Base-by-base conservation (phyloP, 2,329 filamentous ascomycete genomes). In the Pezizomycotina sp. region DNA sequence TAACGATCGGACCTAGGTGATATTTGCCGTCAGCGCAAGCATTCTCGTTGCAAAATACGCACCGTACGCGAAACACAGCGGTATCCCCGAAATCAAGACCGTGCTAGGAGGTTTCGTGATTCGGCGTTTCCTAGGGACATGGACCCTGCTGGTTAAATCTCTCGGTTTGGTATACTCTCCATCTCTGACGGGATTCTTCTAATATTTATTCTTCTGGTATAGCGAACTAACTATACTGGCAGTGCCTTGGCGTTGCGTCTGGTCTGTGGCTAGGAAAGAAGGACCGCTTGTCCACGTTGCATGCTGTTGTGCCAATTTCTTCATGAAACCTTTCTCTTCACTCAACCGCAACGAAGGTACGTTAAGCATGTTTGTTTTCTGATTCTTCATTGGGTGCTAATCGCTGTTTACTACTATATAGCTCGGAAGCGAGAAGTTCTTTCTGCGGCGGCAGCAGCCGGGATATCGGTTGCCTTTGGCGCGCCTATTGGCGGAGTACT, bases 81-180 rank as follows among this genome's bases (percentile, higher is more conserved):
- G 86, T 59, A 93, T 98, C 49, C 83, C 86, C 4, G 86, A 98
- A 62, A 91, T 98, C 60, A 98, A 98, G 64, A 93, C 84, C 2
- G 71, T 98, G 6, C 62, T 98, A 35, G 86, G 86, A 25, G 86
- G 86, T 4, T 93, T 93, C 56, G 76, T 98, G 20, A 93, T 98
- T 44, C 69, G 75, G 43, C 71, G 75, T 41, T 92, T 95, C 51
- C 64, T 95, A 52, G 81, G 84, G 6, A 65, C 66, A 20, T 93
- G 84, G 84, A 93, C 86, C 1, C 62, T 95, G 53, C 57, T 81
- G 19, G 83, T 83, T 37, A 95, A 95, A 56, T 91, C 83, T 2
- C 57, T 95, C 27, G 89, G 89, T 18, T 59, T 92, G 59, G 80
- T 86, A 62, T 56, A 65, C 55, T 27, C 10, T 14, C 22, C 39